Percentiles rank a stretch among this genome's conserved stretches.
phyloP scores from a whole-genome alignment of 768 basidiomycete species.

The Pleurotus tuber-regium region DNA sequence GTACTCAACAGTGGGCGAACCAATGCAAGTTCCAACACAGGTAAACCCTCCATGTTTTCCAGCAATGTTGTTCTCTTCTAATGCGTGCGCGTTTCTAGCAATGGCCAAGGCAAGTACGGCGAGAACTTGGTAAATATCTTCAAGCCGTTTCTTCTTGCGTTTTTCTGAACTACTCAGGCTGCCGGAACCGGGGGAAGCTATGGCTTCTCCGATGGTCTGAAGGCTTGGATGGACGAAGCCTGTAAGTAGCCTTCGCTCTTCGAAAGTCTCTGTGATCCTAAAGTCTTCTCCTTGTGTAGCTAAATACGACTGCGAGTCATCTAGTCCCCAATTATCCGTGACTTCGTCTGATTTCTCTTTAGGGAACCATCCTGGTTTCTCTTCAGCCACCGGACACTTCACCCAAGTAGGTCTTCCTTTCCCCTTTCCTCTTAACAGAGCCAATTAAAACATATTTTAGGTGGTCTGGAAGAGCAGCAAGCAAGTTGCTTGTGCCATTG shows the following conservation, averaged over 20 bases:
- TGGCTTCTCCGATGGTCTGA: conserved; percentile 18
- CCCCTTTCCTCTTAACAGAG: not conserved
- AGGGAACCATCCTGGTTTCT: conserved; percentile 27
- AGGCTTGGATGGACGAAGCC: conserved; percentile 27
- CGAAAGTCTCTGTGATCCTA: not conserved
- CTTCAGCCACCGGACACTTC: conserved; percentile 26
- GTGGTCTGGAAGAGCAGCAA: conserved; percentile 56
- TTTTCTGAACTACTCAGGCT: conserved; percentile 12
- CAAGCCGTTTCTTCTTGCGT: not conserved
- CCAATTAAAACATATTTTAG: conserved; percentile 18
- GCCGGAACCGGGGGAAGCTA: conserved; percentile 16
- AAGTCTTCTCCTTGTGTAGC: conserved; percentile 10
- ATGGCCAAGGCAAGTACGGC: conserved; percentile 20
- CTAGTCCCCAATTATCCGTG: not conserved
- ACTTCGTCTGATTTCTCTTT: not conserved
- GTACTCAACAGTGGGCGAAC: conserved; percentile 19
- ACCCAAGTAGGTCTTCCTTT: conserved; percentile 22
- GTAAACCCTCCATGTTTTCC: conserved; percentile 3
- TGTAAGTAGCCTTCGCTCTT: conserved; percentile 14
- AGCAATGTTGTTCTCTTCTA: not conserved
- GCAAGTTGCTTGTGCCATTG: conserved; percentile 45
- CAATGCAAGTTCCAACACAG: conserved; percentile 25
- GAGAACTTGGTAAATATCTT: conserved; percentile 24
- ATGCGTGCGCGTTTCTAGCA: not conserved
- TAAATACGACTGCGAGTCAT: conserved; percentile 21